Percentiles rank a stretch among this genome's conserved stretches.
These are phyloP conservation scores for Themeda triandra DNA, from an alignment of 176 grass and related monocot species.

Conservation along the genomic window DNA sequence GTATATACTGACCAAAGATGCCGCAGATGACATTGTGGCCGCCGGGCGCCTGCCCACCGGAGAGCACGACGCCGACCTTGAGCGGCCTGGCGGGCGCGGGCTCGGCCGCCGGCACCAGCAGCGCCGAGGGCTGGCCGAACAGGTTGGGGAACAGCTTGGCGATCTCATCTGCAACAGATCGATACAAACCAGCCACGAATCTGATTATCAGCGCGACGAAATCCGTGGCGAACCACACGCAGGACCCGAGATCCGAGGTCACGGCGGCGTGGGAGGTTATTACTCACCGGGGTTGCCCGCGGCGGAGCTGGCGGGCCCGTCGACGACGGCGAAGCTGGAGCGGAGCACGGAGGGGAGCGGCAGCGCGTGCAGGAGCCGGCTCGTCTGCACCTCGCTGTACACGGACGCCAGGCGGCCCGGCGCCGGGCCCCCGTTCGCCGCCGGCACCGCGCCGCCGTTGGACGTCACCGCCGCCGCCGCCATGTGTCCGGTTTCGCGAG, in stretches of 20 bases:
- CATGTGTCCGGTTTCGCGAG: constrained; percentile 29
- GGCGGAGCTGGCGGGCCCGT: constrained; percentile 73
- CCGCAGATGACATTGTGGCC: constrained; percentile 99
- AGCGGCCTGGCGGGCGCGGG: constrained; percentile 25
- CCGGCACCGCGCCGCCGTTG: constrained; percentile 46
- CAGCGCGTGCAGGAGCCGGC: constrained; percentile 69
- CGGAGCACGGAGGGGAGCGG: constrained; percentile 79
- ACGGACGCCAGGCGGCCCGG: constrained; percentile 60
- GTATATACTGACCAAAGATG: constrained; percentile 88
- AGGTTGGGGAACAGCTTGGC: constrained; percentile 85
- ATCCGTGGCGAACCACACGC: background rate
- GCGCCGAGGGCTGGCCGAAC: constrained; percentile 74
- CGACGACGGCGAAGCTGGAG: constrained; percentile 48
- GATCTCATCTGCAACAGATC: constrained; percentile 78
- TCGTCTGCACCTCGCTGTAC: constrained; percentile 97
- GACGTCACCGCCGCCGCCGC: constrained; percentile 47
- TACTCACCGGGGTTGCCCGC: constrained; percentile 68
- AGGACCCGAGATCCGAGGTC: constrained; percentile 15
- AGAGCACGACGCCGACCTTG: constrained; percentile 89
- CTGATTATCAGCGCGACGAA: background rate
- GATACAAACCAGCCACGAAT: background rate
- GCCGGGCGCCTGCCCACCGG: constrained; percentile 86
- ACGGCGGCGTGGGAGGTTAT: background rate
- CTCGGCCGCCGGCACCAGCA: constrained; percentile 51
- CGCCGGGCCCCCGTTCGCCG: constrained; percentile 9